These are phyloP conservation scores for Candida ponderosae DNA, from an alignment of 805 yeast genomes.

Conservation along the genomic window DNA sequence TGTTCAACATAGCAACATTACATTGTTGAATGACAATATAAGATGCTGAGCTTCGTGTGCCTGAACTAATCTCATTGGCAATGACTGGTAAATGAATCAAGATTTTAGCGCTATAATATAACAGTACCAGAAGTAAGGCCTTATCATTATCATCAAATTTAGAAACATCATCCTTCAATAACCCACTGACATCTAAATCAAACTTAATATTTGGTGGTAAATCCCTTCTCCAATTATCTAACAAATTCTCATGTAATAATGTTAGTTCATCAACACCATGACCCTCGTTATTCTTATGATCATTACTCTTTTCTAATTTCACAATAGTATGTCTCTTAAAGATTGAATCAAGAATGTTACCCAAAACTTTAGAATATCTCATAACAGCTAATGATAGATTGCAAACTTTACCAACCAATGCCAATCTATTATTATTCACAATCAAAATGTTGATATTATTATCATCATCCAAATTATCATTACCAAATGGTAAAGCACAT, in stretches of 20 bases:
- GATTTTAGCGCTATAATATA: slow-evolving; percentile 56
- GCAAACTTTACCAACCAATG: slow-evolving; percentile 64
- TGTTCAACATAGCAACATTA: slow-evolving; percentile 48
- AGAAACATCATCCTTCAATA: slow-evolving; percentile 25
- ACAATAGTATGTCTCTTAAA: slow-evolving; percentile 41
- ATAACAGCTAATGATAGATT: slow-evolving; percentile 55
- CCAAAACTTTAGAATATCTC: slow-evolving; percentile 66
- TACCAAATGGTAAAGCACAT: slow-evolving; percentile 72
- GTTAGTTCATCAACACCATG: slow-evolving; percentile 23
- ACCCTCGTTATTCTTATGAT: neutral
- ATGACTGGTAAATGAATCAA: slow-evolving; percentile 59
- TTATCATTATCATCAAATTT: slow-evolving; percentile 24
- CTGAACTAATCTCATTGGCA: slow-evolving; percentile 25
- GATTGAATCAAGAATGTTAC: slow-evolving; percentile 62
- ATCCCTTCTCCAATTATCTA: slow-evolving; percentile 75
- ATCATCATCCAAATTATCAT: slow-evolving; percentile 31
- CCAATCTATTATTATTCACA: slow-evolving; percentile 49
- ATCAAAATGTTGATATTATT: slow-evolving; percentile 47
- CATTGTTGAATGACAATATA: slow-evolving; percentile 65
- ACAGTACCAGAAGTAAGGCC: slow-evolving; percentile 44
- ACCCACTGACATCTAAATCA: slow-evolving; percentile 55
- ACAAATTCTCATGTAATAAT: slow-evolving; percentile 48
- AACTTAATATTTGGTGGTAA: slow-evolving; percentile 55
- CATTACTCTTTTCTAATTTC: neutral
- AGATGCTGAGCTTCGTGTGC: slow-evolving; percentile 41